These are phyloP conservation scores for Zymoseptoria crescenta DNA, from an alignment of 2,329 filamentous ascomycete species.

Conservation along the genomic window DNA sequence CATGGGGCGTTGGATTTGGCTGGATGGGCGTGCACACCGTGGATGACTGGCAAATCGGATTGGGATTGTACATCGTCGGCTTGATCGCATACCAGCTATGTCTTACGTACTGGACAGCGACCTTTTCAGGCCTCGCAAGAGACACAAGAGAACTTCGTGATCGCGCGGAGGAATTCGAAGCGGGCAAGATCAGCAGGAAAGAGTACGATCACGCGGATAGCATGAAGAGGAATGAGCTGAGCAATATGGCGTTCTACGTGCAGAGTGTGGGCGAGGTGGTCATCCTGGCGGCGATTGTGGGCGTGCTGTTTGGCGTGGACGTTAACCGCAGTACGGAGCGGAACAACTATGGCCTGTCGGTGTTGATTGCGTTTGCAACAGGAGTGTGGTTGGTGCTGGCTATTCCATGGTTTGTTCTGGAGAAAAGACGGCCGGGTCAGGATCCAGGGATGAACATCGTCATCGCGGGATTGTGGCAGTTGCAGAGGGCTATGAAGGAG, in stretches of 20 bases:
- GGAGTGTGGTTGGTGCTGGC: constrained; percentile 57
- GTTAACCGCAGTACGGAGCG: constrained; percentile 52
- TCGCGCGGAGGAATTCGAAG: constrained; percentile 43
- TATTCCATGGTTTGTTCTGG: constrained; percentile 59
- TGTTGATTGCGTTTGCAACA: constrained; percentile 57
- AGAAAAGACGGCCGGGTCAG: constrained; percentile 56
- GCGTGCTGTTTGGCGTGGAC: constrained; percentile 53
- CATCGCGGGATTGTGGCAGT: constrained; percentile 54
- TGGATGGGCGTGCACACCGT: constrained; percentile 58
- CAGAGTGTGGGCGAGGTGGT: constrained; percentile 56
- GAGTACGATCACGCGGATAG: constrained; percentile 56
- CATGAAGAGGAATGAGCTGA: constrained; percentile 55
- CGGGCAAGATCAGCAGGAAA: constrained; percentile 47
- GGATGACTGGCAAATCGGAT: constrained; percentile 52
- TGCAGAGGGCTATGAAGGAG: constrained; percentile 50
- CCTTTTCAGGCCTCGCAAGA: constrained; percentile 51
- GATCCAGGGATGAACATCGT: constrained; percentile 45
- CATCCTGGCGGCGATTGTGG: constrained; percentile 57
- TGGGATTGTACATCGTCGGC: constrained; percentile 59
- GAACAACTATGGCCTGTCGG: constrained; percentile 60
- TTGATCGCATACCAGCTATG: constrained; percentile 60
- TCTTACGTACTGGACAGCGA: constrained; percentile 61
- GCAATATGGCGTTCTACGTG: constrained; percentile 57
- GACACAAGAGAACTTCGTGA: constrained; percentile 46
- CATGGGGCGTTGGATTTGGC: constrained; percentile 57